Conservation (phyloP, 2,329 filamentous ascomycete genomes). For the Arthrobotrys sphaeroides region DNA sequence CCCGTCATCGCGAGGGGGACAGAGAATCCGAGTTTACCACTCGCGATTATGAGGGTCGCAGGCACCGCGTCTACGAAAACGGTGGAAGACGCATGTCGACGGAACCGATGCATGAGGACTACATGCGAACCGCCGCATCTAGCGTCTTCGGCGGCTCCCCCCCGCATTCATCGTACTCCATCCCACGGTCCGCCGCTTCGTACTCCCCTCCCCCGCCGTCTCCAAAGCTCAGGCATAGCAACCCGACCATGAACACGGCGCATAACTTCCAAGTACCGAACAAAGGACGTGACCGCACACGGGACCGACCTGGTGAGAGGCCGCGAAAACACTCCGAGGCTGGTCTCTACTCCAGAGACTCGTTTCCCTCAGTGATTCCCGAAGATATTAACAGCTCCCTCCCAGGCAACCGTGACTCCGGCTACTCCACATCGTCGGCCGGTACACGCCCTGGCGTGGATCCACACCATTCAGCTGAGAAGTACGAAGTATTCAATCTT, state of each 20-base stretch:
- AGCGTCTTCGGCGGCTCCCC: conserved; percentile 43
- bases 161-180: conserved; percentile 34
- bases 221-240: conserved; percentile 45
- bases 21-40: conserved; percentile 47
- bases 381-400: conserved; percentile 44
- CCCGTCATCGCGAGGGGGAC: conserved; percentile 36
- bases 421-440: conserved; percentile 43
- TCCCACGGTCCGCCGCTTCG: conserved; percentile 27
- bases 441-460: conserved; percentile 31
- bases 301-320: conserved; percentile 43
- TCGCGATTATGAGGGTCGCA: conserved; percentile 31
- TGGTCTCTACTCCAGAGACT: conserved; percentile 37
- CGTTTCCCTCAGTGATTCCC: conserved; percentile 43
- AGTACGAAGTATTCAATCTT: conserved; percentile 24
- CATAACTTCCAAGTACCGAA: conserved; percentile 36
- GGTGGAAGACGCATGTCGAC: conserved; percentile 20
- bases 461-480: conserved; percentile 38
- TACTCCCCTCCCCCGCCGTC: conserved; percentile 47
- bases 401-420: conserved; percentile 50
- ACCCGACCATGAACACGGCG: conserved; percentile 38
- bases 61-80: conserved; percentile 18
- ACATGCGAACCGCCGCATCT: conserved; percentile 24
- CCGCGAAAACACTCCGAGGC: conserved; percentile 49
- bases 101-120: conserved; percentile 45
- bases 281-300: conserved; percentile 47